Evolutionary conservation across 2,329 filamentous ascomycete species (phyloP).

Genomic region (Xylaria sp.): DNA sequence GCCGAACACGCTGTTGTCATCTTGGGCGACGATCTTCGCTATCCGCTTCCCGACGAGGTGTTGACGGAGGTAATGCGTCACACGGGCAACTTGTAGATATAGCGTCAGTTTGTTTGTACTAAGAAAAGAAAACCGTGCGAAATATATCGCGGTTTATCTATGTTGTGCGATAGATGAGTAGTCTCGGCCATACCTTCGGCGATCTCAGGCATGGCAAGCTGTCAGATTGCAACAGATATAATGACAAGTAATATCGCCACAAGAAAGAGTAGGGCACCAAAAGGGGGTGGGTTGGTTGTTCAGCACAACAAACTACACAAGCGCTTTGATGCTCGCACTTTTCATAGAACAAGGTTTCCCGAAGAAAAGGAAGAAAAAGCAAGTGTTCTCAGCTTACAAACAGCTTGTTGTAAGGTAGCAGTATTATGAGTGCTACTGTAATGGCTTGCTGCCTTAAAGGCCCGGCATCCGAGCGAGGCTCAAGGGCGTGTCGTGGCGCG

Average conservation of each 20-base stretch:
- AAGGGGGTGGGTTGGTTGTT: background rate
- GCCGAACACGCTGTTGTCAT: conserved; percentile 87
- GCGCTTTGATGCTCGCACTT: no score
- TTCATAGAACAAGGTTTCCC: no score
- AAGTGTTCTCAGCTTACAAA: no score
- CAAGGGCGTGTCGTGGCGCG: conserved; percentile 13
- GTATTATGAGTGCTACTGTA: no score
- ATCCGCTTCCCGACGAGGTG: conserved; percentile 86
- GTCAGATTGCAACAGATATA: background rate
- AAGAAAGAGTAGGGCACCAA: no score
- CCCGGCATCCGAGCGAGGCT: background rate
- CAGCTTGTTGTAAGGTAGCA: no score
- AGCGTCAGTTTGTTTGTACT: conserved; percentile 23
- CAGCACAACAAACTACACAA: background rate
- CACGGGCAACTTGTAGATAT: conserved; percentile 69
- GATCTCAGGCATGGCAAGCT: conserved; percentile 37
- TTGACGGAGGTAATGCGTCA: conserved; percentile 83
- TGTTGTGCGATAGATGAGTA: conserved; percentile 4
- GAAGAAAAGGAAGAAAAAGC: no score
- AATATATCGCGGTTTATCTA: no score
- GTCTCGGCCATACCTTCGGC: conserved; percentile 35
- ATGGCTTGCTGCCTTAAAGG: no score
- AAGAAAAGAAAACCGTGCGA: background rate
- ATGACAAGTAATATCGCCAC: background rate
- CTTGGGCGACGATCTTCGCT: conserved; percentile 68